These are phyloP conservation scores for Claviceps paspali DNA, from an alignment of 2,329 filamentous ascomycete species.

Conservation along the genomic window DNA sequence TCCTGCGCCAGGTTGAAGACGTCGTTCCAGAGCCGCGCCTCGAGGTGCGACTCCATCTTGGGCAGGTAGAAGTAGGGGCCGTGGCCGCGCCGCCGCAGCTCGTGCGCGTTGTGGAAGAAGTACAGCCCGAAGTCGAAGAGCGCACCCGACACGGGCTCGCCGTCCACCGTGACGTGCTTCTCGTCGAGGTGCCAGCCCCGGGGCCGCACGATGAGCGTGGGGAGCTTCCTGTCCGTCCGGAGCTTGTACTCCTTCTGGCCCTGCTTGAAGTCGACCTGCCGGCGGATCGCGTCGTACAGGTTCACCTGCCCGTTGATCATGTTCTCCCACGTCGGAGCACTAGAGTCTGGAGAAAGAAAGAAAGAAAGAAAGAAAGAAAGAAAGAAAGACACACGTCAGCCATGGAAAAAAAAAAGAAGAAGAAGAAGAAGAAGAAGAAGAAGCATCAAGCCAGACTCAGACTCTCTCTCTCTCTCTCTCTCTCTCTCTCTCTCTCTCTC, in stretches of 20 bases:
- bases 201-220: slow-evolving; percentile 86
- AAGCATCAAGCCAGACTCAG: too few relatives aligned
- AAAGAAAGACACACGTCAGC: too few relatives aligned
- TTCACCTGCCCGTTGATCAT: slow-evolving; percentile 99
- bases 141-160: slow-evolving; percentile 80
- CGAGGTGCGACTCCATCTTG: slow-evolving; percentile 96
- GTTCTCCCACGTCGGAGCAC: slow-evolving; percentile 94
- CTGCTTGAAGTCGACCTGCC: slow-evolving; percentile 91
- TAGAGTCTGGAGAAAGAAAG: too few relatives aligned
- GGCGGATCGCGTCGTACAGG: slow-evolving; percentile 88
- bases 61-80: slow-evolving; percentile 97
- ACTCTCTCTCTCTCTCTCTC: too few relatives aligned
- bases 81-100: slow-evolving; percentile 67
- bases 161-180: slow-evolving; percentile 93
- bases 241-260: slow-evolving; percentile 95
- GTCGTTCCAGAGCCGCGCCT: slow-evolving; percentile 96
- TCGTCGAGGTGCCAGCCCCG: slow-evolving; percentile 97
- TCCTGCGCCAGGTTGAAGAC: slow-evolving; percentile 94
- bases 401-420: too few relatives aligned
- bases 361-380: too few relatives aligned
- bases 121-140: slow-evolving; percentile 97
- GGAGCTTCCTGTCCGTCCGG: slow-evolving; percentile 68
- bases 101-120: slow-evolving; percentile 95
- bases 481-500: too few relatives aligned
- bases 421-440: too few relatives aligned